Evolutionary conservation across 2,329 filamentous ascomycete genomes (phyloP), one percentile per base, ranked within the genome.

Genomic region (Epichloe gansuensis): DNA sequence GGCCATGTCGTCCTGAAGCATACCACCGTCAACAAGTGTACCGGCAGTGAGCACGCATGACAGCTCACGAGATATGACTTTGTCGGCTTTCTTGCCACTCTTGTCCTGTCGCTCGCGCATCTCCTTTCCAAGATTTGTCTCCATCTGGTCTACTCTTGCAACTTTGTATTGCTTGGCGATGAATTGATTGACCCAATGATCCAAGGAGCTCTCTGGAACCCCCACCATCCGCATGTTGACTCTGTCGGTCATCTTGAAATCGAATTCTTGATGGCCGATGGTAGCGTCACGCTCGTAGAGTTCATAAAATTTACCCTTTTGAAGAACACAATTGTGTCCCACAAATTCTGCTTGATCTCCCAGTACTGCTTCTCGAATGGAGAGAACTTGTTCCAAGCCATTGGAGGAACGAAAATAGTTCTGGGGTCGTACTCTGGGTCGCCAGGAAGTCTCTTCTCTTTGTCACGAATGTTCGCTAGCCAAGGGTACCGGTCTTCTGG

Each of bases 191-290:
- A 93, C 90, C 93, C 93, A 98, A 66, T 93, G 84, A 62, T 93
- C 88, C n/a, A 98, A 75, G 12, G 90, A 95, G 63, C 89, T 87
- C 67, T 98, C 93, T 0, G 93, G 93, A 0, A 98, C 93, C 56
- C 93, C 93, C 2, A 97, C 93, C 93, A 98, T 98, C 59, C 91
- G 87, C 93, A 98, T 98, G 67, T 98, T 98, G 66, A 98, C 93
- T 52, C 93, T 82, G 62, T 98, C 93, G 0, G 93, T 98, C 65
- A 98, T 84, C 72, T 98, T 98, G 53, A 98, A 78, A 67, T 98
- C 93, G 61, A 98, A 98, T 15, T 96, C 76, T 66, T 97, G 93
- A 65, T 98, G 91, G 4, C 93, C 93, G 52, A 97, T 85, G 0
- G 91, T 95, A 5, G 93, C 93, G 69, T 98, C 93, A 55, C 96